Evolutionary conservation across 148 eudicot species (phyloP).

Genomic region (Spergularia marina): DNA sequence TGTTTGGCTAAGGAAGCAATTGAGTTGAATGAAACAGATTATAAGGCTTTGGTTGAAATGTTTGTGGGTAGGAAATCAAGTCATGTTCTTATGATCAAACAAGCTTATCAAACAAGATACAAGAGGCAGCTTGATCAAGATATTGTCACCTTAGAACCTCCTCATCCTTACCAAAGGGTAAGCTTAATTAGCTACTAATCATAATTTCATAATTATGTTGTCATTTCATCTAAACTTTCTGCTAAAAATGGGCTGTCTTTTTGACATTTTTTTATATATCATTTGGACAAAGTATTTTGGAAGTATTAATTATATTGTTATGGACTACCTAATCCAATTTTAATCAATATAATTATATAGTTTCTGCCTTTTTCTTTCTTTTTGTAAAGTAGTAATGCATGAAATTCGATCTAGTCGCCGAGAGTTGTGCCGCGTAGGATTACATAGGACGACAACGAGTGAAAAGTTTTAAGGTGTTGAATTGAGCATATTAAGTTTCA

Average conservation of each 20-base stretch:
- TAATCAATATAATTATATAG: not conserved
- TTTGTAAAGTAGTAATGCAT: constrained; percentile 12
- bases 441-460: too few species aligned
- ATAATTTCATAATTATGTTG: not conserved
- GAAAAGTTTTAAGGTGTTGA: too few species aligned
- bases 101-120: constrained; percentile 53
- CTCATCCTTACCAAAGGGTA: constrained; percentile 77
- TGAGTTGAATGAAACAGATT: constrained; percentile 37
- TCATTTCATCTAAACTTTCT: not conserved
- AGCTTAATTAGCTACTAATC: not conserved
- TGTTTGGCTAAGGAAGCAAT: constrained; percentile 61
- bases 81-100: constrained; percentile 58
- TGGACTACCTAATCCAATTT: constrained; percentile 12
- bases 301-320: not conserved
- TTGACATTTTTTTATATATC: not conserved
- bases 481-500: too few species aligned
- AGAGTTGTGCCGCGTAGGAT: too few species aligned
- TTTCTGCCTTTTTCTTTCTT: not conserved
- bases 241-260: not conserved
- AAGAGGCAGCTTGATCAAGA: constrained; percentile 58
- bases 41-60: constrained; percentile 55
- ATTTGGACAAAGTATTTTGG: not conserved
- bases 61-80: constrained; percentile 72
- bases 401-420: too few species aligned
- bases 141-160: constrained; percentile 56